Percentiles rank a stretch among this genome's conserved stretches.
phyloP scores from a whole-genome alignment of 768 basidiomycete genomes.

The Boletus patriciae region DNA sequence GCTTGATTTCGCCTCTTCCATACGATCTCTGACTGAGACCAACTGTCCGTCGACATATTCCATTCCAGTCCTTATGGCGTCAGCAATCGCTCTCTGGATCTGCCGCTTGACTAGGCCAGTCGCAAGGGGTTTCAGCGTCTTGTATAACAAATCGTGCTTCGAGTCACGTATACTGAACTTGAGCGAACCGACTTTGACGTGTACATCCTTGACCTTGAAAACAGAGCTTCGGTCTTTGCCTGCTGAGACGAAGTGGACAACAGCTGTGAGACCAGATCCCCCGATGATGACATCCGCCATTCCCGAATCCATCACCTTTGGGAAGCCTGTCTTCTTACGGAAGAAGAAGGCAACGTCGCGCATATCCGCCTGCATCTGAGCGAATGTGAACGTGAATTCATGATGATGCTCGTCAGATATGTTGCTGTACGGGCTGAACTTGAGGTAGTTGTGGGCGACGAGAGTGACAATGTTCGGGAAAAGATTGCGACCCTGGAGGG shows the following conservation, averaged over 20 bases:
- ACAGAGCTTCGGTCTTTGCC: conserved; percentile 66
- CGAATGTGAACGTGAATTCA: conserved; percentile 70
- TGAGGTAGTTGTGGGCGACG: conserved; percentile 79
- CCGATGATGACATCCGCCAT: conserved; percentile 84
- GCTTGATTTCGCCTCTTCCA: conserved; percentile 59
- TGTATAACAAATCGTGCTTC: conserved; percentile 89
- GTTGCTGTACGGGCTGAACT: conserved; percentile 74
- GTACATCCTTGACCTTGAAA: conserved; percentile 68
- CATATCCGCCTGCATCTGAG: conserved; percentile 92
- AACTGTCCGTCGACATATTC: conserved; percentile 91
- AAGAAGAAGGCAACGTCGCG: conserved; percentile 92
- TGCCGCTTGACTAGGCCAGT: conserved; percentile 79
- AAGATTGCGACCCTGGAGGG: conserved; percentile 82
- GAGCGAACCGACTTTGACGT: conserved; percentile 82
- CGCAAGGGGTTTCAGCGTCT: conserved; percentile 76
- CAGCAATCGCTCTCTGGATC: conserved; percentile 58
- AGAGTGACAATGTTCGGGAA: conserved; percentile 77
- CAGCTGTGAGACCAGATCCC: conserved; percentile 75
- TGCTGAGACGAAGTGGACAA: conserved; percentile 59
- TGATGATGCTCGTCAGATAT: conserved; percentile 63
- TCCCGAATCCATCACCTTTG: conserved; percentile 78
- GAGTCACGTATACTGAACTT: conserved; percentile 90
- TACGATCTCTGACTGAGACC: conserved; percentile 77
- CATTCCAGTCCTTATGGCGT: conserved; percentile 74
- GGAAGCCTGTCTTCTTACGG: conserved; percentile 79